Evolutionary conservation across 345 rosid species (phyloP).

Genomic region (Linum lewisii): DNA sequence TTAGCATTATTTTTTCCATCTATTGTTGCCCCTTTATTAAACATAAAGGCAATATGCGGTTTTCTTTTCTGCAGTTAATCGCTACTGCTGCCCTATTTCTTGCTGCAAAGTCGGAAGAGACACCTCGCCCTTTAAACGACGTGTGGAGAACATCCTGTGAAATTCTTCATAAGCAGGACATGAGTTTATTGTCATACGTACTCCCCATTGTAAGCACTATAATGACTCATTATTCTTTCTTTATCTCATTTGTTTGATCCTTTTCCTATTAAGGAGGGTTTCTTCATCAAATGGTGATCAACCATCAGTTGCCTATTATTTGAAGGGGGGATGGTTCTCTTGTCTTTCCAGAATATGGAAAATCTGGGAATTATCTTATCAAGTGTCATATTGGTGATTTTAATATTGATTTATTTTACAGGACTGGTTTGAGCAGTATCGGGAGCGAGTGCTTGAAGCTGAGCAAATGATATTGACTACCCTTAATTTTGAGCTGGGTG

Average conservation of each 20-base stretch:
- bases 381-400: neutral
- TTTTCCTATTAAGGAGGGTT: neutral
- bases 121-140: slow-evolving; percentile 60
- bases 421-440: slow-evolving; percentile 82
- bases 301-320: no score
- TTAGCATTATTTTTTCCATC: neutral
- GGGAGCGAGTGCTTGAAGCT: slow-evolving; percentile 55
- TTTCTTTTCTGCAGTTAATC: slow-evolving; percentile 40
- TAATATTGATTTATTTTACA: slow-evolving; percentile 15
- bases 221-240: neutral
- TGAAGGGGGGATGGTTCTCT: no score
- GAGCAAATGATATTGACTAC: slow-evolving; percentile 73
- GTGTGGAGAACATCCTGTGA: slow-evolving; percentile 50
- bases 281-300: no score
- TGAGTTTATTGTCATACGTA: slow-evolving; percentile 45
- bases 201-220: slow-evolving; percentile 53
- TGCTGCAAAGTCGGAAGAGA: slow-evolving; percentile 77
- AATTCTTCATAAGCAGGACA: slow-evolving; percentile 56
- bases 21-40: neutral
- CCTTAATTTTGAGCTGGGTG: slow-evolving; percentile 64
- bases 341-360: no score
- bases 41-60: neutral
- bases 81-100: slow-evolving; percentile 75
- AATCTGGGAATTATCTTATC: no score
- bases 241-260: neutral